A percentile compares a stretch with the other conserved stretches of the same genome.
These are phyloP conservation scores for Dysphania ambrosioides DNA, from an alignment of 148 eudicot species.

Conservation along the genomic window DNA sequence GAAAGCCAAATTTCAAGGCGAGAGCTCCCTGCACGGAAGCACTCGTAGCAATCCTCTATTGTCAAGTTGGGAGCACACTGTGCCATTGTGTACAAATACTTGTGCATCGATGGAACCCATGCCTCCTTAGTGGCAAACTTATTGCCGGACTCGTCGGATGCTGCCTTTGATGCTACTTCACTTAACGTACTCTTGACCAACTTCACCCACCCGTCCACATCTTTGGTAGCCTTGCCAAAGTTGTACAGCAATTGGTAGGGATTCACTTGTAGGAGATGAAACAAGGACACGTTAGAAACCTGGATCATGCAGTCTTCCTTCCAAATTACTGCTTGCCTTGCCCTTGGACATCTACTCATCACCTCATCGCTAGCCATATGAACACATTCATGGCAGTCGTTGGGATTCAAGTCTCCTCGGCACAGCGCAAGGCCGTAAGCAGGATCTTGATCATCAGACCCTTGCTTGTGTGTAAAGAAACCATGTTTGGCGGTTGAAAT, in stretches of 20 bases:
- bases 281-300: no score
- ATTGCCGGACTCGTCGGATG: no score
- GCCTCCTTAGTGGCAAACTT: no score
- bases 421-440: not conserved
- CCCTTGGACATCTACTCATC: not conserved
- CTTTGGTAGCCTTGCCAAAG: no score
- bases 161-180: no score
- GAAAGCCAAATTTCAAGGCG: not conserved
- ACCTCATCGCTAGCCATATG: not conserved
- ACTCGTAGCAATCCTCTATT: not conserved
- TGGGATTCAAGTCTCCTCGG: not conserved
- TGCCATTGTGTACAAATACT: no score
- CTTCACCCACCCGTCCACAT: no score
- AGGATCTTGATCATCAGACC: not conserved
- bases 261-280: no score
- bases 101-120: no score
- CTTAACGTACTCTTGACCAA: no score
- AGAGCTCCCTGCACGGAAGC: not conserved
- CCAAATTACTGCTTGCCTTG: not conserved
- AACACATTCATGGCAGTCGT: not conserved
- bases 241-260: no score
- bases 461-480: not conserved
- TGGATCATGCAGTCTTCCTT: no score
- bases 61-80: not conserved
- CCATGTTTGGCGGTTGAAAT: not conserved